Base-by-base conservation (phyloP, 140 eudicot species). In the Flaveria floridana region DNA sequence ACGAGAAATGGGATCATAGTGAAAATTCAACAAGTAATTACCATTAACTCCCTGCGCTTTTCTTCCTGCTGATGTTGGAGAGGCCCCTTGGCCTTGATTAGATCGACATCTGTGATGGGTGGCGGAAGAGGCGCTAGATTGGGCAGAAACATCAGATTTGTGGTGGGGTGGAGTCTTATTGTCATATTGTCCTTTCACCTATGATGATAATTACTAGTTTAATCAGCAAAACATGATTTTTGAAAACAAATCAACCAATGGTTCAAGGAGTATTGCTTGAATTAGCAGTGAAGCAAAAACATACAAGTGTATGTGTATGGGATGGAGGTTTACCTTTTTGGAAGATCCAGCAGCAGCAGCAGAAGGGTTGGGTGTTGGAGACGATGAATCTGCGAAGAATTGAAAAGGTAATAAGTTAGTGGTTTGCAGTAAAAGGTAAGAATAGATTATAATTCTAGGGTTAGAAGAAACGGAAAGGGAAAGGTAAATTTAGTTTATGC, bases 1-100 rank as follows among this genome's bases (percentile, higher is more conserved):
- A 57, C 92, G 87, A 55, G 96, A 77, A 76, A 94, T 84, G 47
- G 97, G 97, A 66, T 90, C 89, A 77, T 90, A 94, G 6, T 94
- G 93, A 81, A 94, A 94, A 86, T 94, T 94, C 76, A 94, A 87
- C 74, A 94, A 94, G 87, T 94, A 80, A 81, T 94, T 94, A 21
- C 80, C 93, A 72, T 85, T 94, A 67, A 85, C 84, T 78, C 79
- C 77, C 76, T 90, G 99, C 19, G 86, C 19, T 70, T 77, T 94
- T 67, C 89, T 85, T 55, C 96, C 88, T 18, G 86, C 72, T 71
- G 88, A 82, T 28, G 82, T 81, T 3, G 80, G 75, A 34, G 75
- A 14, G 50, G 80, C 79, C 70, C 41, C 41, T 5, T 34, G 41
- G 41, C 79, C 79, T 68, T 77, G 87, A 81, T 47, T 65, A 65